These are phyloP conservation scores for Aspergillus phoenicis DNA, from an alignment of 2,329 filamentous ascomycete species.

Conservation along the genomic window DNA sequence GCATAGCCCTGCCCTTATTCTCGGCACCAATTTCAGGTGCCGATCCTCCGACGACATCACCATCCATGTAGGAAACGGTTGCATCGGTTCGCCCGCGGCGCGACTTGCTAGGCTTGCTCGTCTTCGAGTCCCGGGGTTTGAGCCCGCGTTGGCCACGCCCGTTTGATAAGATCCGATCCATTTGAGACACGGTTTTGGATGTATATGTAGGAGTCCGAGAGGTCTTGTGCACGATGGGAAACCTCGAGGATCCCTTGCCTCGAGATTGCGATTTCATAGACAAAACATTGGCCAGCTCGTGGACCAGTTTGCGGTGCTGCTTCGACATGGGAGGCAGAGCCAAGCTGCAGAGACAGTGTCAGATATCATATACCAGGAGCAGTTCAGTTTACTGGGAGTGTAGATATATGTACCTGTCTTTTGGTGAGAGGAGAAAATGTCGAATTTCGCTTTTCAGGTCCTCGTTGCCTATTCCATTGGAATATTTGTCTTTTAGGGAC, in stretches of 20 bases:
- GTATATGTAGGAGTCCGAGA: slow-evolving; percentile 64
- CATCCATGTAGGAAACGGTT: slow-evolving; percentile 70
- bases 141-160: slow-evolving; percentile 30
- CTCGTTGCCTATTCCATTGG: slow-evolving; percentile 68
- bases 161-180: slow-evolving; percentile 45
- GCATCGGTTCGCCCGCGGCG: slow-evolving; percentile 43
- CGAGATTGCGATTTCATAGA: slow-evolving; percentile 82
- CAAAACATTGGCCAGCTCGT: slow-evolving; percentile 74
- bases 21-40: slow-evolving; percentile 81
- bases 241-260: slow-evolving; percentile 71
- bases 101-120: slow-evolving; percentile 24
- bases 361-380: background rate
- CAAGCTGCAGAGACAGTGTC: slow-evolving; percentile 53
- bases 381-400: background rate
- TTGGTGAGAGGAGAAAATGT: slow-evolving; percentile 66
- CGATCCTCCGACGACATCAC: slow-evolving; percentile 81
- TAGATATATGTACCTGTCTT: slow-evolving; percentile 59
- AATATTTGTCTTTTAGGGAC: slow-evolving; percentile 71
- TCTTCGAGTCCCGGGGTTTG: slow-evolving; percentile 28
- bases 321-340: slow-evolving; percentile 84
- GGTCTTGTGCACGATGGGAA: slow-evolving; percentile 77
- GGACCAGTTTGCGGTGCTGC: slow-evolving; percentile 72
- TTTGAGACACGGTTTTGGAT: slow-evolving; percentile 54
- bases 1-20: slow-evolving; percentile 81
- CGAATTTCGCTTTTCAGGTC: slow-evolving; percentile 74